Base-by-base conservation (phyloP, 805 yeast species). In the Lipomyces lipofer region DNA sequence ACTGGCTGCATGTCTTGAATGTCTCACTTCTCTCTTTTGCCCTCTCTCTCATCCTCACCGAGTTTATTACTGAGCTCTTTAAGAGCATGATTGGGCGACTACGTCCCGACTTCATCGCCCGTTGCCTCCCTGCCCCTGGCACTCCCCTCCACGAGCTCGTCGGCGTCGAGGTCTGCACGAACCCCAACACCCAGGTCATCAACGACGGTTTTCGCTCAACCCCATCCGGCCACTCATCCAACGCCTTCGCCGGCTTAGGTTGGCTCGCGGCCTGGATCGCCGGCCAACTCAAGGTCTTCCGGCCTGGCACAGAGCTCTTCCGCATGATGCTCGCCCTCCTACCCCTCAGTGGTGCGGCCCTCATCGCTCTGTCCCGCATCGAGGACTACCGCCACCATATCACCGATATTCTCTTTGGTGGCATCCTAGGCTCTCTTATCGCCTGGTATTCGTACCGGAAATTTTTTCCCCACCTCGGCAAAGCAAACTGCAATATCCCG, bases 331-430 rank as follows among this genome's bases (percentile, higher is more conserved):
- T 69, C 22, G 65, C 69, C 19, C 36, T 69, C 24, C 32, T 63
- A 47, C 60, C 56, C 38, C 59, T 59, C 17, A 51, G 52, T n/a
- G 50, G 52, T 5, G 97, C 97, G 0, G 64, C 78, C 1, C 75
- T 85, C 58, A 83, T 92, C 62, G 97, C 97, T 0, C 69, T 88
- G 46, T 84, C 95, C 36, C 80, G 99, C 65, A 88, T 96, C 0
- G 87, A 87, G 66, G 98, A 92, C 71, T 94, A 92, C 72, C 79
- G 97, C 69, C 99, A 92, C 67, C 97, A 91, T 71, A 88, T 87
- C 67, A 74, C 87, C 25, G 99, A 92, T 70, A 85, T 92, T 1
- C 62, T 86, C 1, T 66, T 86, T n/a, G 99, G 99, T 2, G 75
- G 86, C 28, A 17, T 75, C 1, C 66, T 92, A 2, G 99, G 99